Percentiles rank a stretch among this genome's conserved stretches.
phyloP scores from a whole-genome alignment of 2,329 filamentous ascomycete genomes.

The Ophiobolus disseminans region DNA sequence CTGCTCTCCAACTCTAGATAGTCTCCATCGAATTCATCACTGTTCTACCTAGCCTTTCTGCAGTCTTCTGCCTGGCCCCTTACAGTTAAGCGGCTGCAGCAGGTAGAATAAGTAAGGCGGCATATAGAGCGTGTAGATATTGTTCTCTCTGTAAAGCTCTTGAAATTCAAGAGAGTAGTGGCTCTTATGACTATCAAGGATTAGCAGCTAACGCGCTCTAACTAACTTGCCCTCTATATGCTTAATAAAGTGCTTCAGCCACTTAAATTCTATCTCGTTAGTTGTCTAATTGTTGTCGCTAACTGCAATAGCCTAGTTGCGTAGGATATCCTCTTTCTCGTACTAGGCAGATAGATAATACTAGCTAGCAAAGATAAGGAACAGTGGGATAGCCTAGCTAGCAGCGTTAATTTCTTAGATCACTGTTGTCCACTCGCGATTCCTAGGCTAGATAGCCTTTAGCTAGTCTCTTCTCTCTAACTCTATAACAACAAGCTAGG shows the following conservation, averaged over 20 bases:
- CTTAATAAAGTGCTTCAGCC: slow-evolving; percentile 9
- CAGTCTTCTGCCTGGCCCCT: no score
- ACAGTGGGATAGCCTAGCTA: slow-evolving; percentile 1
- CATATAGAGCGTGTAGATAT: neutral
- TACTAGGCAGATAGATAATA: slow-evolving; percentile 8
- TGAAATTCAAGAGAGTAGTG: neutral
- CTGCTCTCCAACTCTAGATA: no score
- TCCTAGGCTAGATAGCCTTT: neutral
- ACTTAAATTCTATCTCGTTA: slow-evolving; percentile 1
- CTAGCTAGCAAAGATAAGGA: slow-evolving; percentile 1
- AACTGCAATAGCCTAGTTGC: slow-evolving; percentile 3
- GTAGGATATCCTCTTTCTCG: neutral
- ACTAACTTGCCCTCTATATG: neutral
- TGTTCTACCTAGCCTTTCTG: no score
- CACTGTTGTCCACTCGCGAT: neutral
- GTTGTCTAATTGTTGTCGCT: slow-evolving; percentile 6
- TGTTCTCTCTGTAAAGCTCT: neutral
- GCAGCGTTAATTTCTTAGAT: neutral
- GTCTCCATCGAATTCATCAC: no score
- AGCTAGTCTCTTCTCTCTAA: neutral
- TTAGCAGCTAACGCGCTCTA: neutral
- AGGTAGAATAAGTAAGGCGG: neutral
- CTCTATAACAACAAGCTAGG: neutral
- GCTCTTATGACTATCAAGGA: neutral
- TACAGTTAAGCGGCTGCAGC: neutral